Evolutionary conservation across 1,284 basidiomycete species (phyloP), one percentile per base, ranked within the genome.

Genomic region (Cystobasidiaceae sp.): DNA sequence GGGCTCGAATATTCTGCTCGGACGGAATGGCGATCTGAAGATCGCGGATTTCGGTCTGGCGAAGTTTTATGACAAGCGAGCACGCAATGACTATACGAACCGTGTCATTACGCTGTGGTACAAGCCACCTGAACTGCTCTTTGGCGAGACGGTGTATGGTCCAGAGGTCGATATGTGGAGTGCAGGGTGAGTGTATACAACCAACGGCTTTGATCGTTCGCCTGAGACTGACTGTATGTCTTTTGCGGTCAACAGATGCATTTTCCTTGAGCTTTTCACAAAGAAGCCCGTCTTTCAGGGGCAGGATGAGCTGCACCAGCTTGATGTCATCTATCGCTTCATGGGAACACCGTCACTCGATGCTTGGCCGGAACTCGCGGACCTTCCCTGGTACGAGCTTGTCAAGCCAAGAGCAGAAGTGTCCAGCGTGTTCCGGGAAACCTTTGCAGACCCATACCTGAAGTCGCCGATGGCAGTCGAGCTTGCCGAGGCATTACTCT

Each of bases 121-220:
- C 78, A 85, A 96, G 48, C 90, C 92, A 4, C 96, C 94, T 3
- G 97, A 99, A 77, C 81, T 99, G 50, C 79, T 99, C 41, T 86
- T 98, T 70, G 97, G 96, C 17, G 92, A 93, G 50, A 98, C 96
- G 1, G 85, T 92, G 21, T 99, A 99, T 78, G 94, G 93, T 0
- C 87, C 91, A 2, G 96, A 97, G 74, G 94, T 99, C n/a, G 96
- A 99, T 75, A 96, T 96, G 86, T 99, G 96, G 96, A 96, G 93
- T 75, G 96, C 94, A 11, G 96, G 96, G 90, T 93, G 77, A 72
- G 84, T 79, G n/a, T n/a, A n/a, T n/a, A n/a, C n/a, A n/a, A n/a
- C n/a, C n/a, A n/a, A n/a, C n/a, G n/a, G n/a, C n/a, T n/a, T n/a
- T n/a, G 5, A 39, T 30, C 11, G 48, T 3, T 43, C n/a, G n/a